Conservation (phyloP, 257 asterid genomes). For the Fraxinus excelsior region DNA sequence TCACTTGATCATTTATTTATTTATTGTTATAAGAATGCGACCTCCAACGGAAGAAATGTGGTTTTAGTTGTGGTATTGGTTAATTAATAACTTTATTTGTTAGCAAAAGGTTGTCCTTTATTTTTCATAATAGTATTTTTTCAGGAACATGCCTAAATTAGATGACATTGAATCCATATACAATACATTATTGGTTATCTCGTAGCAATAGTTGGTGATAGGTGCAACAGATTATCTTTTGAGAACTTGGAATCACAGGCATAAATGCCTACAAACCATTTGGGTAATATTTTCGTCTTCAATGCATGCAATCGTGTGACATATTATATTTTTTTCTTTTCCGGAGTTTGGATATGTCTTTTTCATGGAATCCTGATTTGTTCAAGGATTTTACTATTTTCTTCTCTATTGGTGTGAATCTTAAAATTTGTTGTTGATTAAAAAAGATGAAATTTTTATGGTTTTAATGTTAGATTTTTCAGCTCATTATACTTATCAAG, state of each 20-base stretch:
- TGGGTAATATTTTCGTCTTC: neutral
- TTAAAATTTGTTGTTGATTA: neutral
- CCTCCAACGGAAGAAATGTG: neutral
- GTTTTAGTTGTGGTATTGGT: neutral
- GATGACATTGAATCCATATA: neutral
- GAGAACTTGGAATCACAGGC: neutral
- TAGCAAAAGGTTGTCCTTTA: neutral
- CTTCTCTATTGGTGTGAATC: neutral
- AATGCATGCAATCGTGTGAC: neutral
- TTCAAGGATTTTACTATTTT: neutral
- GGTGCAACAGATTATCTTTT: neutral
- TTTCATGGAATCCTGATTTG: neutral
- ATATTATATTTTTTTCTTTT: no score
- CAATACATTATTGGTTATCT: neutral
- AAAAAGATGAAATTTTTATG: neutral
- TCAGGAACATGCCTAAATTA: neutral
- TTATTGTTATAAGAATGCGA: neutral
- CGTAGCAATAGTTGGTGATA: neutral
- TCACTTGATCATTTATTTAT: neutral
- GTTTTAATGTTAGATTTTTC: neutral
- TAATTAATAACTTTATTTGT: no score
- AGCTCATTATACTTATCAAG: conserved; percentile 2
- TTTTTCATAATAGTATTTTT: neutral
- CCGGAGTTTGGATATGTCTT: neutral
- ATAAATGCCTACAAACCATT: neutral